Evolutionary conservation across 371 early-diverging fungal genomes (phyloP), one percentile per base, ranked within the genome.

Genomic region (Lichtheimia hyalospora): DNA sequence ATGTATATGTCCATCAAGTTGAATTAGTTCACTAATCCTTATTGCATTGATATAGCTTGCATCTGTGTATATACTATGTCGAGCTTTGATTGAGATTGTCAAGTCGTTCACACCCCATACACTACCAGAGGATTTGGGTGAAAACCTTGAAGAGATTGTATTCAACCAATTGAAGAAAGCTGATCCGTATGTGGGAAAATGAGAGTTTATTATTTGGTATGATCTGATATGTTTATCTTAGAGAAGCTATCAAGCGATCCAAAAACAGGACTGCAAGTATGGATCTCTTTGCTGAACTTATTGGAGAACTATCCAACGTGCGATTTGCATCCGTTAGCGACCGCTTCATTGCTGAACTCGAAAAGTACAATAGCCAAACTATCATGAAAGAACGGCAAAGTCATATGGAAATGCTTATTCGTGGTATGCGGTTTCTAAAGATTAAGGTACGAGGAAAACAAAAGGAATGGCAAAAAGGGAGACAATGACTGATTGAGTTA

Each of bases 281-380:
- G 71, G 91, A 94, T 42, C 68, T 93, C 16, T 93, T 95, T 69
- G 91, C 96, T 0, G 89, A 92, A 63, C 77, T 97, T 13, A 89
- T 95, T 64, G 97, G 97, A 2, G 83, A 86, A 39, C 72, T 98
- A 16, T 96, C 97, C 0, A 87, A 85, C 42, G 84, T 96, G 41
- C 73, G 93, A 52, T 97, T 98, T 73, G 88, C 91, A 0, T 92
- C 96, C 10, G 94, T 97, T 60, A 93, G 93, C 61, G 97, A 96
- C 67, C 86, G 95, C 25, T 97, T 95, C 56, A 90, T 96, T 44
- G 89, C 92, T 5, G 94, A 94, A 71, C 71, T 95, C 23, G 92
- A 91, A 64, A 87, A 88, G 65, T 84, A 86, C 66, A 84, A 86
- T 54, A 73, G 77, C 61, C 68, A 73, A 60, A 77, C 65, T 50